Conservation (phyloP, 768 basidiomycete genomes). For the Lactifluus subvellereus region DNA sequence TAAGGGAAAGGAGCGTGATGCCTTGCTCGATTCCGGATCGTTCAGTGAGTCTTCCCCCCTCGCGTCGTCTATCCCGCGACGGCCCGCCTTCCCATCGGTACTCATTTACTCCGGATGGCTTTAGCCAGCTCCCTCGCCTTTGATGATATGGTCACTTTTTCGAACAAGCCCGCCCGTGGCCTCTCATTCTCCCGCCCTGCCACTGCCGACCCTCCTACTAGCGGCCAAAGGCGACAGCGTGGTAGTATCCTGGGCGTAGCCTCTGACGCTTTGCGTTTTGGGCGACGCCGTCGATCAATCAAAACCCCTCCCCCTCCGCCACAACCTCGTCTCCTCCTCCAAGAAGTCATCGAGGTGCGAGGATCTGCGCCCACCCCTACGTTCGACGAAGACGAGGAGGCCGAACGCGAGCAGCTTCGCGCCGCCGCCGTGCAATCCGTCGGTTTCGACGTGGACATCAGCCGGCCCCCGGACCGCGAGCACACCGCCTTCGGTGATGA, state of each 20-base stretch:
- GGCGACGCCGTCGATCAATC: constrained; percentile 25
- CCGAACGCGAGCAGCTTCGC: constrained; percentile 69
- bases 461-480: constrained; percentile 33
- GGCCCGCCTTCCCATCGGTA: not conserved
- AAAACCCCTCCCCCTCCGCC: constrained; percentile 23
- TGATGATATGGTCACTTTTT: constrained; percentile 5
- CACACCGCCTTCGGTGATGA: constrained; percentile 38
- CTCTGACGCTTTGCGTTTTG: constrained; percentile 26
- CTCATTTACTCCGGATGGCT: constrained; percentile 8
- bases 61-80: constrained; percentile 10
- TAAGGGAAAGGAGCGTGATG: constrained; percentile 23
- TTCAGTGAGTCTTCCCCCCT: constrained; percentile 18
- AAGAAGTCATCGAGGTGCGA: constrained; percentile 68
- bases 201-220: constrained; percentile 14
- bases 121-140: constrained; percentile 12
- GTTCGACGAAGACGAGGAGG: constrained; percentile 48
- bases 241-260: constrained; percentile 27
- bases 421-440: constrained; percentile 74
- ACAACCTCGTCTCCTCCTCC: constrained; percentile 44
- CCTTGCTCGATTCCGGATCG: constrained; percentile 13
- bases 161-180: constrained; percentile 4
- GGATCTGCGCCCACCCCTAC: constrained; percentile 23
- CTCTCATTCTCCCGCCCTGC: constrained; percentile 7
- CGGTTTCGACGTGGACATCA: constrained; percentile 52
- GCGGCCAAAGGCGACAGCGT: constrained; percentile 15